These are phyloP conservation scores for Salix udensis DNA, from an alignment of 345 rosid genomes.

Conservation along the genomic window DNA sequence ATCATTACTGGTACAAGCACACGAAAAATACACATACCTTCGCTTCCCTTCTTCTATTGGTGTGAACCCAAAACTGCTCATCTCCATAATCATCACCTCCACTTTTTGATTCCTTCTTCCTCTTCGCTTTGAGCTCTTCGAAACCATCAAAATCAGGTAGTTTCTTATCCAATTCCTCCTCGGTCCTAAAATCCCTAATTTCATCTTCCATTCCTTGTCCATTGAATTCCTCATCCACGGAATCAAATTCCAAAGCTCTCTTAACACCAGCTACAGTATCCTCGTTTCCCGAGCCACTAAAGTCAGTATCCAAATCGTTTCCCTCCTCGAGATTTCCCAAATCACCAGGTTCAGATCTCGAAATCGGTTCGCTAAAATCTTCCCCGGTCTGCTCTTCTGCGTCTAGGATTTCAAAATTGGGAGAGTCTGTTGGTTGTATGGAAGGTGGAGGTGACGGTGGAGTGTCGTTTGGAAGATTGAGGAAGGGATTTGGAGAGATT, in stretches of 20 bases:
- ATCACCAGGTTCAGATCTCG: constrained; percentile 13
- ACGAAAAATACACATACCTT: constrained; percentile 35
- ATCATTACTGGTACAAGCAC: neutral
- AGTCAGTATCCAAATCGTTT: constrained; percentile 24
- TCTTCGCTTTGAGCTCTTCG: constrained; percentile 29
- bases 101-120: constrained; percentile 32
- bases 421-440: constrained; percentile 18
- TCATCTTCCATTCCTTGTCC: constrained; percentile 19
- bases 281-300: constrained; percentile 27
- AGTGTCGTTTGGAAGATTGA: neutral
- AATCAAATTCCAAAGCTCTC: constrained; percentile 50
- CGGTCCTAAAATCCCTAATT: constrained; percentile 6
- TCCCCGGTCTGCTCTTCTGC: constrained; percentile 4
- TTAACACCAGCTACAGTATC: constrained; percentile 28
- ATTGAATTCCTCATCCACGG: constrained; percentile 23
- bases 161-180: constrained; percentile 20
- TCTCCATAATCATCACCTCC: constrained; percentile 32
- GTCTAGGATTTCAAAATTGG: constrained; percentile 14
- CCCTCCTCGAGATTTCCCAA: constrained; percentile 30
- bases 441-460: neutral
- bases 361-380: constrained; percentile 22
- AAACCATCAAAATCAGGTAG: constrained; percentile 11
- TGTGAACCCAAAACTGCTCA: constrained; percentile 25
- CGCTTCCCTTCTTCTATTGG: constrained; percentile 39
- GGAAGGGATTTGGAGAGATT: neutral